Base-by-base conservation (phyloP, 345 rosid genomes). In the Bruguiera gymnorhiza region DNA sequence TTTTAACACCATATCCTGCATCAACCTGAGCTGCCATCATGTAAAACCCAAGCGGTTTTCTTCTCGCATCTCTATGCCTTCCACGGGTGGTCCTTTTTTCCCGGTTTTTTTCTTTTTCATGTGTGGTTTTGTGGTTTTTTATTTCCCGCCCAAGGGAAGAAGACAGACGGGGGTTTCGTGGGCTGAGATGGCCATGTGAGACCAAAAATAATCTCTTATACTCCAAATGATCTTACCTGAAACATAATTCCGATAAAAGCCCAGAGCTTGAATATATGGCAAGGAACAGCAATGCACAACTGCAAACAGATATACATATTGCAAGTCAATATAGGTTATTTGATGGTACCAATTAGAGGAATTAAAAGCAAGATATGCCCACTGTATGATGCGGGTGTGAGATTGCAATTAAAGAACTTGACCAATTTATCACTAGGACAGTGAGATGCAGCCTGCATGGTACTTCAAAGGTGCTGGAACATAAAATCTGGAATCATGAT, bases 231-330 rank as follows among this genome's bases (percentile, higher is more conserved):
- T 59, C 65, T 57, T 79, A 96, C 99, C 98, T 92, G 99, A 79
- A 96, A 78, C 99, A 96, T 90, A 20, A 96, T 92, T 43, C 98
- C 98, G 18, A 89, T 75, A 70, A 88, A 92, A 66, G 99, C 98
- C 99, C 99, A 96, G 30, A 86, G 78, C 79, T 90, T 90, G 80
- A 90, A 96, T 34, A 96, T 76, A 78, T 84, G 97, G 83, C 97
- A 92, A 54, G 99, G 99, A 68, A 96, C 95, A 43, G 97, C 99
- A 67, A 92, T 89, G 74, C 97, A 96, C 73, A 96, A 70, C 99
- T 96, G 86, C 53, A 9, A 46, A 79, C 31, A 67, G 52, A 62
- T 65, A 11, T 59, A 64, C 24, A 6, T 24, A 15, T 39, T 37
- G 1, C 46, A 21, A 9, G 23, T 32, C 9, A 21, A 23, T 15